phyloP scores from a whole-genome alignment of 257 asterid genomes.

The Przewalskia tangutica region DNA sequence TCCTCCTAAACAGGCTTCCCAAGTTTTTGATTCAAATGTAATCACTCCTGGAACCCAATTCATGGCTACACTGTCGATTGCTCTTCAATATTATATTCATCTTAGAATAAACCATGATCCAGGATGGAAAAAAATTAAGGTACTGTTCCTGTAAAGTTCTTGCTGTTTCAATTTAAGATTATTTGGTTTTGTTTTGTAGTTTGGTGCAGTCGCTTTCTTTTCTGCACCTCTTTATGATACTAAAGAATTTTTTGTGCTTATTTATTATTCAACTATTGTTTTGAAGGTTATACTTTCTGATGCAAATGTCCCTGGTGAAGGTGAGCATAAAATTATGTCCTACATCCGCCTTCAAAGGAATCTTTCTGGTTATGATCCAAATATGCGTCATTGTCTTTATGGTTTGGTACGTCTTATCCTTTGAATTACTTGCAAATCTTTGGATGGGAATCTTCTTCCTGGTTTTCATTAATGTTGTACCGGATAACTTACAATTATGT shows the following conservation, averaged over 20 bases:
- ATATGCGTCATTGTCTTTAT: slow-evolving; percentile 52
- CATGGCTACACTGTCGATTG: slow-evolving; percentile 30
- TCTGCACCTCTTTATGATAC: background rate
- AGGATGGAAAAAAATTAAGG: slow-evolving; percentile 53
- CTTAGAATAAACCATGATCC: slow-evolving; percentile 18
- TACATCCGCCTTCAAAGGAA: slow-evolving; percentile 45
- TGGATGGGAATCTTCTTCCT: background rate
- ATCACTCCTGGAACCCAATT: slow-evolving; percentile 62
- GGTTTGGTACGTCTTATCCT: slow-evolving; percentile 37
- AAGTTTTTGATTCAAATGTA: slow-evolving; percentile 42
- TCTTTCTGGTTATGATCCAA: slow-evolving; percentile 42
- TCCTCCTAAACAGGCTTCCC: slow-evolving; percentile 32
- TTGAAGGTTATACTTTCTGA: slow-evolving; percentile 60
- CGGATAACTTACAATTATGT: background rate
- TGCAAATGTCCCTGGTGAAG: slow-evolving; percentile 68
- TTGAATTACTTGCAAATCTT: background rate
- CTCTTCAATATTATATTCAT: slow-evolving; percentile 30
- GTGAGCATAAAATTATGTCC: slow-evolving; percentile 63
- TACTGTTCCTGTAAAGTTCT: slow-evolving; percentile 6
- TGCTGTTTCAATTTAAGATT: background rate
- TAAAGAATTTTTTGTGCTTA: background rate
- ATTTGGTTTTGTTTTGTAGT: background rate
- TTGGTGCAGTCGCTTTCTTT: background rate
- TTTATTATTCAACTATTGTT: background rate
- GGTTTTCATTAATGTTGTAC: background rate